Conservation (phyloP, 306 rosid species). For the Geum urbanum region DNA sequence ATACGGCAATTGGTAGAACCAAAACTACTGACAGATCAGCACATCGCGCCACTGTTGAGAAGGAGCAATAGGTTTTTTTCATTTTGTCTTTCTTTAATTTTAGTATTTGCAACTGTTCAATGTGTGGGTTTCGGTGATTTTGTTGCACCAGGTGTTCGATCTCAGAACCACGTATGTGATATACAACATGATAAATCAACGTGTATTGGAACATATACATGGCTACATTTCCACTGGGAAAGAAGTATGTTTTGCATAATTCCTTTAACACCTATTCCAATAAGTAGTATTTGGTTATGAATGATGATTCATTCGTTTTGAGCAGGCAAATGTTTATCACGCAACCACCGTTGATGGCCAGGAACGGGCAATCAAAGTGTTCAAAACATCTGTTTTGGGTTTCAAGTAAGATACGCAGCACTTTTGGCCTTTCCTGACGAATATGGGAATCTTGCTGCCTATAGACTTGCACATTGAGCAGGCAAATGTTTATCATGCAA, state of each 20-base stretch:
- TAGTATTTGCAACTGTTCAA: not conserved
- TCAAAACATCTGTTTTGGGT: constrained; percentile 76
- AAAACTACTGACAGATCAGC: constrained; percentile 73
- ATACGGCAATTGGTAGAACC: constrained; percentile 74
- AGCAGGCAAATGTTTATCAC: constrained; percentile 92
- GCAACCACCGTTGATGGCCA: constrained; percentile 73
- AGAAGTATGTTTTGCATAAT: constrained; percentile 50
- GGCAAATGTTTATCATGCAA: constrained; percentile 96
- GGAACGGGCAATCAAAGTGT: constrained; percentile 76
- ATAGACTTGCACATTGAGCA: not conserved
- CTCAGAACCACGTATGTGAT: constrained; percentile 78
- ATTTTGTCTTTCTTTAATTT: not conserved
- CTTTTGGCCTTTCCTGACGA: constrained; percentile 19
- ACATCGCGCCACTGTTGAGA: constrained; percentile 90
- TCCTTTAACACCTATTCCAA: not conserved
- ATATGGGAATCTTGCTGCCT: too few relatives aligned
- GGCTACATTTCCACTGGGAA: constrained; percentile 93
- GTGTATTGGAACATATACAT: constrained; percentile 65
- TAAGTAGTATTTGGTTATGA: not conserved
- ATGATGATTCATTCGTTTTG: constrained; percentile 9
- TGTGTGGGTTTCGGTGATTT: not conserved
- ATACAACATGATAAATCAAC: constrained; percentile 71
- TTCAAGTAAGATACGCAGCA: constrained; percentile 55
- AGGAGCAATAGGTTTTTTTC: constrained; percentile 33
- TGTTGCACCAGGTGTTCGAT: constrained; percentile 66